These are phyloP conservation scores for Dothidotthia symphoricarpi DNA, from an alignment of 2,329 filamentous ascomycete species.

Conservation along the genomic window DNA sequence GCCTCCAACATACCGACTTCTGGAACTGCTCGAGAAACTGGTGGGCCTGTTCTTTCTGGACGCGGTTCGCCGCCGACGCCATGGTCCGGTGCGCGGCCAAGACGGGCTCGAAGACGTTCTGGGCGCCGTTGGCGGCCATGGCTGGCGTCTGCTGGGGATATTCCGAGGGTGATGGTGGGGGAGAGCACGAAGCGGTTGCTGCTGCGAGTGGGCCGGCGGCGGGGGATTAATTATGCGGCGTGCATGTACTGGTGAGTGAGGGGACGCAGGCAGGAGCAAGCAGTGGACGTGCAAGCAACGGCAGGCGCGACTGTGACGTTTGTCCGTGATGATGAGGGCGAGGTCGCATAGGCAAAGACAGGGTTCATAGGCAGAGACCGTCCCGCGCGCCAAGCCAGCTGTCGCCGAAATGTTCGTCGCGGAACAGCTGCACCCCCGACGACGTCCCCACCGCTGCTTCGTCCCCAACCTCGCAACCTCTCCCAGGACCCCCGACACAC, in stretches of 20 bases:
- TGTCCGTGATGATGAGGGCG: slow-evolving; percentile 27
- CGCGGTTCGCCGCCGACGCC: slow-evolving; percentile 75
- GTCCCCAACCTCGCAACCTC: slow-evolving; percentile 6
- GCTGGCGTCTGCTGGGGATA: slow-evolving; percentile 28
- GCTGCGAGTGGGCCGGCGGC: slow-evolving; percentile 26
- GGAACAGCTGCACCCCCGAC: slow-evolving; percentile 20
- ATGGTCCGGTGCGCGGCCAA: slow-evolving; percentile 87
- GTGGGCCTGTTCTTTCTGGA: slow-evolving; percentile 85
- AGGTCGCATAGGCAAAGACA: slow-evolving; percentile 26
- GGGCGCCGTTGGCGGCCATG: slow-evolving; percentile 68
- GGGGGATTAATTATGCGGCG: slow-evolving; percentile 24
- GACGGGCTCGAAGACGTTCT: slow-evolving; percentile 78
- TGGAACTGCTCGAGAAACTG: slow-evolving; percentile 92
- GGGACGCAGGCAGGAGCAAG: slow-evolving; percentile 4
- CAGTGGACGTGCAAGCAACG: slow-evolving; percentile 1
- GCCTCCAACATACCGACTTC: slow-evolving; percentile 74
- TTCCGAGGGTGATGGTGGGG: slow-evolving; percentile 21
- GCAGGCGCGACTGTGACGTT: slow-evolving; percentile 11
- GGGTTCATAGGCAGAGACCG: slow-evolving; percentile 22
- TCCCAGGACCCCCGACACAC: neutral
- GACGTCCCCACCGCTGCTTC: slow-evolving; percentile 11
- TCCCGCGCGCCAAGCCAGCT: slow-evolving; percentile 24
- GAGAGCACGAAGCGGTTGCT: slow-evolving; percentile 21
- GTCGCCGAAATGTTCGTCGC: slow-evolving; percentile 29
- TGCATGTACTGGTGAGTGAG: slow-evolving; percentile 21